These are phyloP conservation scores for Arthroderma sp. DNA, from an alignment of 2,329 filamentous ascomycete genomes.

Conservation along the genomic window DNA sequence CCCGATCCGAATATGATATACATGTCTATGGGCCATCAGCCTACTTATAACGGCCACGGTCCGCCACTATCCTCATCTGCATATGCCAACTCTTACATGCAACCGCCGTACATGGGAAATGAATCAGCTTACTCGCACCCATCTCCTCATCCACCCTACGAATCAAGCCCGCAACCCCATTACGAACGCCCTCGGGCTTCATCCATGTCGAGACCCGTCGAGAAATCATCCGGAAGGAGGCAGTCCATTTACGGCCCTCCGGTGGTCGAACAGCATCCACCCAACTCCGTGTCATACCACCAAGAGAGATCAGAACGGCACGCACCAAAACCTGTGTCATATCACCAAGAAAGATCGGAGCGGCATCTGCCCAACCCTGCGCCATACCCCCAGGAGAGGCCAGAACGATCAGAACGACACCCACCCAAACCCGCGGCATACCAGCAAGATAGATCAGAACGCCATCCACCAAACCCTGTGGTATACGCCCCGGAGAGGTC, in stretches of 20 bases:
- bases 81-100: slow-evolving; percentile 22
- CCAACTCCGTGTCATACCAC: slow-evolving; percentile 13
- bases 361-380: slow-evolving; percentile 10
- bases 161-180: slow-evolving; percentile 3
- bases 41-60: slow-evolving; percentile 17
- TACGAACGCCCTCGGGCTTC: slow-evolving; percentile 22
- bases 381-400: background rate
- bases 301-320: slow-evolving; percentile 16
- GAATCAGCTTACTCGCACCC: slow-evolving; percentile 7
- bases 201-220: slow-evolving; percentile 23
- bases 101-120: slow-evolving; percentile 23
- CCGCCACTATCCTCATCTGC: slow-evolving; percentile 27
- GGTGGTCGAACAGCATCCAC: slow-evolving; percentile 21
- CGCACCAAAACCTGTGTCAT: slow-evolving; percentile 4
- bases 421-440: background rate
- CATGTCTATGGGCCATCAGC: slow-evolving; percentile 14
- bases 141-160: slow-evolving; percentile 8
- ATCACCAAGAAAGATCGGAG: background rate
- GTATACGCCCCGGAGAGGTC: slow-evolving; percentile 8
- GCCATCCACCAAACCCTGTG: background rate
- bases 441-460: background rate
- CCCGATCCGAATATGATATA: slow-evolving; percentile 20
- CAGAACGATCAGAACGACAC: slow-evolving; percentile 22
- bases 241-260: slow-evolving; percentile 23
- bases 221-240: slow-evolving; percentile 19